phyloP scores from a whole-genome alignment of 1,284 basidiomycete genomes.

The Heliocybe sulcata region DNA sequence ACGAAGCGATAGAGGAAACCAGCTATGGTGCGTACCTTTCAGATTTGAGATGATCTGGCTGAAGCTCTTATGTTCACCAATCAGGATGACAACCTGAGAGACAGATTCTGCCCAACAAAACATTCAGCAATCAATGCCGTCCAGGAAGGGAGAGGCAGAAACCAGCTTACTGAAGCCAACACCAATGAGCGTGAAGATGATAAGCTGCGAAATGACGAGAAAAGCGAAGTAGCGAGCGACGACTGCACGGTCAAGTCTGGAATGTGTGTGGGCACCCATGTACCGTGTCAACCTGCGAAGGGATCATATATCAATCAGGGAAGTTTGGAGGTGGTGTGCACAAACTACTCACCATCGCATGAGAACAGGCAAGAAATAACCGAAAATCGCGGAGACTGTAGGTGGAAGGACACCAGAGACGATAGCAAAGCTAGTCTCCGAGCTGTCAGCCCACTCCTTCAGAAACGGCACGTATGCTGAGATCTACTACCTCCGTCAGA shows the following conservation, averaged over 20 bases:
- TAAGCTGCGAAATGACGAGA: conserved; percentile 82
- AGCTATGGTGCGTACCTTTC: conserved; percentile 37
- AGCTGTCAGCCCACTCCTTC: conserved; percentile 53
- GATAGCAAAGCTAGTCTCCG: conserved; percentile 59
- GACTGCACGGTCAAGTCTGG: conserved; percentile 81
- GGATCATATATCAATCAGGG: too few relatives aligned
- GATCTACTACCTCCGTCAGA: conserved; percentile 29
- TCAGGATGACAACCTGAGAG: conserved; percentile 57
- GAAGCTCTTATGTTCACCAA: conserved; percentile 64
- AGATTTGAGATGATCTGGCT: conserved; percentile 61
- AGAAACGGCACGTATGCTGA: conserved; percentile 70
- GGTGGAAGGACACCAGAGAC: conserved; percentile 88
- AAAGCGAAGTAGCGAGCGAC: conserved; percentile 89
- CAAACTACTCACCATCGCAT: conserved; percentile 62
- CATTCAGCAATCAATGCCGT: conserved; percentile 1
- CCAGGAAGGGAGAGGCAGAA: conserved; percentile 3
- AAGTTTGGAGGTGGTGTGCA: too few relatives aligned
- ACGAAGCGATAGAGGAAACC: conserved; percentile 2
- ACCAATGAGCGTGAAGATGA: conserved; percentile 89
- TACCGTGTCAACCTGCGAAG: conserved; percentile 53
- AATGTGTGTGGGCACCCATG: conserved; percentile 75
- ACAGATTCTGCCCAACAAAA: conserved; percentile 43
- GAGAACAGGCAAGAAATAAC: conserved; percentile 80
- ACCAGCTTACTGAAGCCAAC: conserved; percentile 73
- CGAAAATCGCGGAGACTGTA: conserved; percentile 81